Evolutionary conservation across 805 yeast species (phyloP).

Genomic region (Spathaspora girioi): DNA sequence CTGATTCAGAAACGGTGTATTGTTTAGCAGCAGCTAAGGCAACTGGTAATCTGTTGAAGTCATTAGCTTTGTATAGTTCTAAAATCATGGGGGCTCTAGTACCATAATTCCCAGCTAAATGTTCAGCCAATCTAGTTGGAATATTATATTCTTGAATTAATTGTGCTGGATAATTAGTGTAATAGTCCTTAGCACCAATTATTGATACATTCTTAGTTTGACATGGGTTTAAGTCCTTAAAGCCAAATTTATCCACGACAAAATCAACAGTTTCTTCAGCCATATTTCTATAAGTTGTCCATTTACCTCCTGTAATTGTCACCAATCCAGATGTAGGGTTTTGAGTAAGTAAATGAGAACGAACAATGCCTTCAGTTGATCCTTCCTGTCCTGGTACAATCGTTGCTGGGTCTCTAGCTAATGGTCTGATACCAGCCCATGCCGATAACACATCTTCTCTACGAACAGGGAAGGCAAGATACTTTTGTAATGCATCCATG

Average conservation of each 20-base stretch:
- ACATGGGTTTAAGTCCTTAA: constrained; percentile 39
- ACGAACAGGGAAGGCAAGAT: constrained; percentile 82
- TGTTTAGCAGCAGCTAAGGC: constrained; percentile 46
- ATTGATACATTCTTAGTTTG: constrained; percentile 53
- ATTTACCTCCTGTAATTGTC: constrained; percentile 94
- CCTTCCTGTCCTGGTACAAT: constrained; percentile 43
- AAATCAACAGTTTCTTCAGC: constrained; percentile 88
- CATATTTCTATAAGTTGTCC: constrained; percentile 99
- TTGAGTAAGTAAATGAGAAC: constrained; percentile 78
- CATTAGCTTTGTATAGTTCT: constrained; percentile 48
- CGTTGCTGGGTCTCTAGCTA: constrained; percentile 76
- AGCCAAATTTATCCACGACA: constrained; percentile 49
- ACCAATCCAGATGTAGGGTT: constrained; percentile 67
- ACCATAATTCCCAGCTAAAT: constrained; percentile 85
- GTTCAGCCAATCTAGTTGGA: constrained; percentile 72
- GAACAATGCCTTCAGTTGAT: constrained; percentile 83
- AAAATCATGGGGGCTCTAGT: constrained; percentile 80
- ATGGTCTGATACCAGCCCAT: constrained; percentile 96
- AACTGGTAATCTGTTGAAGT: constrained; percentile 59
- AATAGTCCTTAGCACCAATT: constrained; percentile 80
- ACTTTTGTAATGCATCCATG: constrained; percentile 81
- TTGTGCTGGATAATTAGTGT: constrained; percentile 68
- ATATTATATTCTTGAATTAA: constrained; percentile 75
- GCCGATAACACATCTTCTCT: constrained; percentile 91
- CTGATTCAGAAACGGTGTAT: constrained; percentile 26